Evolutionary conservation across 1,284 basidiomycete species (phyloP).

Genomic region (Apiotrichum gracile): DNA sequence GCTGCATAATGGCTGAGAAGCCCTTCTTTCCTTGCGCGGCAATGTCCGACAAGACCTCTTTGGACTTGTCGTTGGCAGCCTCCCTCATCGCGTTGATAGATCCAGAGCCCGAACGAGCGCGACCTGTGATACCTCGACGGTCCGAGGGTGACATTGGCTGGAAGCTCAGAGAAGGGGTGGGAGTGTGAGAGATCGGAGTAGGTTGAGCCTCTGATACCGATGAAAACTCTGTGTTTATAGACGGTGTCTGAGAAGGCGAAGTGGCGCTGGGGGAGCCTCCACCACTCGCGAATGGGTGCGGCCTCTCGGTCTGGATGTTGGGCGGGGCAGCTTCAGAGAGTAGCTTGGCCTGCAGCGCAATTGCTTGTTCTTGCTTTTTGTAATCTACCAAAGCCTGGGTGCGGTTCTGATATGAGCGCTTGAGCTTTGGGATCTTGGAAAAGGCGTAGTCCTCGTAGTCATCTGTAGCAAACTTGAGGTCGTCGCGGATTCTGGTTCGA

Average conservation of each 20-base stretch:
- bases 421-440: conserved; percentile 65
- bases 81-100: conserved; percentile 3
- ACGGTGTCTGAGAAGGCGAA: not conserved
- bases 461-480: conserved; percentile 65
- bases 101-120: conserved; percentile 25
- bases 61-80: conserved; percentile 27
- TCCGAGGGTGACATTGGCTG: not conserved
- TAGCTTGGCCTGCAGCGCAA: conserved; percentile 43
- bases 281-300: conserved; percentile 10
- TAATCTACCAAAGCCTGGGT: conserved; percentile 67
- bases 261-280: not conserved
- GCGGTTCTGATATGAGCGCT: conserved; percentile 69
- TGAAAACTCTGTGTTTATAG: not conserved
- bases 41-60: conserved; percentile 44
- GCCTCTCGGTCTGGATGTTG: not conserved
- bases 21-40: conserved; percentile 44
- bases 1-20: conserved; percentile 44
- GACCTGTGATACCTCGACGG: not conserved
- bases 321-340: conserved; percentile 31
- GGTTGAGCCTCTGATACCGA: not conserved
- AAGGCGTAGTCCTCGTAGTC: conserved; percentile 75
- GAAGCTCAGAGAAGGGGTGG: not conserved
- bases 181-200: not conserved
- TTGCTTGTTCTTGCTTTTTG: conserved; percentile 43
- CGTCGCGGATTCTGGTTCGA: conserved; percentile 79